Conservation (phyloP, 305 asterid species). For the Solanum hybrid region DNA sequence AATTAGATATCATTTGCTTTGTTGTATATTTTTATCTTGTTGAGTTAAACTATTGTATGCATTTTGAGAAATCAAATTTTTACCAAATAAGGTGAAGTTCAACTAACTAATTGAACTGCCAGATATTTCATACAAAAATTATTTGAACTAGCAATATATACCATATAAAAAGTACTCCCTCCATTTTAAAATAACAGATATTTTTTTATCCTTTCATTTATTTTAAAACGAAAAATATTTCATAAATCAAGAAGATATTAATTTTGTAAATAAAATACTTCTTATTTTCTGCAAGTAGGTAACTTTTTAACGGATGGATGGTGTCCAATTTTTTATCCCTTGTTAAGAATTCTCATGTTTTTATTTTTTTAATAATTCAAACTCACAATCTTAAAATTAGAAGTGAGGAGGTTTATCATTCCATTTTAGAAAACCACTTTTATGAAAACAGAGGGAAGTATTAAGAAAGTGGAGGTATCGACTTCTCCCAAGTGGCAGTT, state of each 20-base stretch:
- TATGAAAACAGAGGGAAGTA: not conserved
- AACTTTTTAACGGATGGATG: not conserved
- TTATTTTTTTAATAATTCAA: not conserved
- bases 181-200: not conserved
- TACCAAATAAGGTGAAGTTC: not conserved
- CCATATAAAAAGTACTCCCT: not conserved
- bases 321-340: not conserved
- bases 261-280: not conserved
- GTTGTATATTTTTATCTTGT: not conserved
- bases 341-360: not conserved
- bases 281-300: not conserved
- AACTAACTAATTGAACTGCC: not conserved
- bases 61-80: not conserved
- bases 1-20: not conserved
- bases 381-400: not conserved
- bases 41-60: not conserved
- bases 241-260: not conserved
- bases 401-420: accelerated
- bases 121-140: not conserved
- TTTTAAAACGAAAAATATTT: not conserved
- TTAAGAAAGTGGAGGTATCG: not conserved
- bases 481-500: not conserved
- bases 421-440: not conserved
- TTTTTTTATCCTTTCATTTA: not conserved
- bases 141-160: not conserved